Base-by-base conservation (phyloP, 495 filamentous ascomycete species). In the Clavariopsis aquatica region DNA sequence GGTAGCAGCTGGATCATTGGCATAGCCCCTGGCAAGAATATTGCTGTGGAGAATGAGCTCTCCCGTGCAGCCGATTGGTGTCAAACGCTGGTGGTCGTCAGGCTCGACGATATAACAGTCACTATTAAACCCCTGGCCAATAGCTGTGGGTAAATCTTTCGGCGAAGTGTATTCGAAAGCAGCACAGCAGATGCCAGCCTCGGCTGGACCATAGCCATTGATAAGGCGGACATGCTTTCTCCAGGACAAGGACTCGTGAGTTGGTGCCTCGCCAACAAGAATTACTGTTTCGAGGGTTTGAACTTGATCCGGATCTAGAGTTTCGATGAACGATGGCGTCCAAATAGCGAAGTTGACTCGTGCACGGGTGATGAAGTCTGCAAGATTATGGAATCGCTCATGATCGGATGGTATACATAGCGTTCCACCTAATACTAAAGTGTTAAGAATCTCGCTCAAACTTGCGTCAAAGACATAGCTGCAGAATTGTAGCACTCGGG, bases 121-220 rank as follows among this genome's bases (percentile, higher is more conserved):
- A 73, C 68, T 22, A 22, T 57, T 55, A 17, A 60, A 66, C 15
- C 77, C 78, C 15, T 28, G 3, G 8, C 52, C 52, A 19, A 56
- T 56, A 2, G 7, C 23, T 55, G 77, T 75, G 5, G 31, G 5
- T 12, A 5, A 6, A 6, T 34, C 12, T 12, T 12, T 34, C 5
- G 31, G 31, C 5, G 5, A 12, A 3, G 29, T 34, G 7, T 38
- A 5, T 24, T 49, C 31, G 7, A 20, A 28, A 36, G 20, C 47
- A 12, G 51, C 38, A 1, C 5, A 20, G 2, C 8, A 29, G 10
- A 41, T n/a, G 23, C 23, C 38, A 19, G 26, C 34, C 69, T 81
- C 80, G 23, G 76, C 78, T 10, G 79, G 82, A 6, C 82, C 81
- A 58, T 83, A 83, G 0, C 74, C 77, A 28, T 81, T 81, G 52